Evolutionary conservation across 148 eudicot genomes (phyloP), one percentile per base, ranked within the genome.

Genomic region (Cornus controversa): DNA sequence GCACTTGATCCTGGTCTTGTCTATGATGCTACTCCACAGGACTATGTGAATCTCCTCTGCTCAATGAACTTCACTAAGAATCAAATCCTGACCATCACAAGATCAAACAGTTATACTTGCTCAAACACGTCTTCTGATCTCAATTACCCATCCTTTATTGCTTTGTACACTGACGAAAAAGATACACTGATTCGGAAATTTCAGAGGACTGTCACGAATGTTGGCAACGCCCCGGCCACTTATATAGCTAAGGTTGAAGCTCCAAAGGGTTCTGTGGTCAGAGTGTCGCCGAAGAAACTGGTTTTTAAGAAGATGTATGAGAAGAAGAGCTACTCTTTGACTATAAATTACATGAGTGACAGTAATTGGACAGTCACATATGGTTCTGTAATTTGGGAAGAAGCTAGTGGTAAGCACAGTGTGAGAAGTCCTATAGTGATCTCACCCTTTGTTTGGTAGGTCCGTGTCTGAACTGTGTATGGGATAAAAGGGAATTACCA

Each of bases 391-490:
- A 67, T 70, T 73, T 84, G 86, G 86, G 26, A 65, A 14, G 80
- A 80, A 50, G 53, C 58, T 16, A 65, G 64, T 28, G 75, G 75
- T 0, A 77, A 68, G 22, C 71, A 68, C 63, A 62, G 15, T 6
- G 84, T 82, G 14, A 82, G 84, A 53, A 82, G 81, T 50, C 84
- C 84, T 0, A 78, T 82, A 69, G 75, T 78, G 22, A 70, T 82
- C 27, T 67, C 77, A n/a, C 84, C 76, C 7, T 31, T 13, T 1
- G 3, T 50, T 50, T 1, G 18, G 16, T 50, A 37, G 57, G 18
- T 50, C 3, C 18, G 15, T 50, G 57, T 80, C 62, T 62, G 79
- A 1, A 14, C 0, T 2, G 0, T 6, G 57, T 0, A 50, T 10
- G 18, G 18, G 18, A 50, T 50, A 18, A 10, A 5, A 50, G 57